Base-by-base conservation (phyloP, 73 alveolate species). In the Paramecium biaurelia region DNA sequence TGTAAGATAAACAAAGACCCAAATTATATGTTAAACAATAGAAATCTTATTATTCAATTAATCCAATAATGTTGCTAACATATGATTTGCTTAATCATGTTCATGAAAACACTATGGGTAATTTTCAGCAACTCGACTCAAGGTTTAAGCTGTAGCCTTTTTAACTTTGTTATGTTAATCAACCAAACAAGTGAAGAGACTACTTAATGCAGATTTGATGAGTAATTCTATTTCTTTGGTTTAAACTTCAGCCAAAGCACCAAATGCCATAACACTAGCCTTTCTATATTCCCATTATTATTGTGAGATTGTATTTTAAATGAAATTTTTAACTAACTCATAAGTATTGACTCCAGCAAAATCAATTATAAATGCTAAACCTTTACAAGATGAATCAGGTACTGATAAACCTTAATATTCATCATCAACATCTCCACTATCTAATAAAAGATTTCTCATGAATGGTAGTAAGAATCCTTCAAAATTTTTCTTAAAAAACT, bases 221-320 rank as follows among this genome's bases (percentile, higher is more conserved):
- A 72, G 86, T n/a, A 15, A 12, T 35, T 11, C 86, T 35, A 72
- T 38, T 34, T 72, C 86, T 35, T 72, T 20, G 1, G 86, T 28
- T 9, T 72, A n/a, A 26, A 32, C 86, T 72, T 72, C 86, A 15
- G 86, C 86, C 67, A 72, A 35, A 1, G 86, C 86, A 15, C 86
- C 86, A 72, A 72, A 72, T 32, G 86, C 86, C 86, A 72, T 35
- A 4, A 72, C 86, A 28, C 86, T 42, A 11, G 86, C 86, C 12
- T 72, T 72, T 42, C 58, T 72, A 20, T 72, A 72, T 72, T 72
- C 59, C 53, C 53, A 72, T 72, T 30, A 14, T 35, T 34, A 21
- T 4, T 72, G 20, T 5, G 38, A 15, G n/a, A 72, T 72, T 2
- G 86, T 72, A 35, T 72, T 72, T 10, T 34, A 34, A 15, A 72